Evolutionary conservation across 1,284 basidiomycete genomes (phyloP), one percentile per base, ranked within the genome.

Genomic region (Ceratobasidium sp.): DNA sequence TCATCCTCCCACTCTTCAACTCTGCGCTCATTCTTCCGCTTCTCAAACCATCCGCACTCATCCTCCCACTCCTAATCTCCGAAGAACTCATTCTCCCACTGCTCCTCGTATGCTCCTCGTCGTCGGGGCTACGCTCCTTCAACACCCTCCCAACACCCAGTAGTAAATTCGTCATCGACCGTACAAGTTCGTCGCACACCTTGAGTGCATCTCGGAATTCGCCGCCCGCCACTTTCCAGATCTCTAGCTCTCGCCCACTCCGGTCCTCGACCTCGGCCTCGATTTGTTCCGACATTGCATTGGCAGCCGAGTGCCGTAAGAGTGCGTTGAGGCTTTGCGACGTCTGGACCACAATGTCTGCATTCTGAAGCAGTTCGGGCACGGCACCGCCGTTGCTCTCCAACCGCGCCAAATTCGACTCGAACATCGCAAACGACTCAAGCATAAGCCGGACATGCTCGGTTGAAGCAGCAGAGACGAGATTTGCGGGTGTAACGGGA

Each of bases 181-280:
- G 83, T 0, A 93, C 89, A 53, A 92, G 83, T 79, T 93, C 92
- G 79, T 93, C 92, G 76, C 90, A 90, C 62, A 88, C 85, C 77
- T 90, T 84, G 76, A 91, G 77, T 62, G 87, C 86, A 74, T 94
- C 92, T 48, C 91, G 82, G 78, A 89, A 90, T 74, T 93, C 91
- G 3, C 84, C 85, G 0, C 90, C 89, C 11, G 93, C 86, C 62
- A 84, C 82, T 69, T 86, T 83, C 91, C 91, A 93, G 27, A 92
- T 81, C 73, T 88, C 87, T 2, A 84, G 85, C 29, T 87, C 79
- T 39, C 77, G 80, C 22, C 79, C 79, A 11, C 77, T 81, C 27
- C 79, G 81, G 51, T 80, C 80, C 22, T 83, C 83, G 0, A 93
- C 87, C 79, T 93, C 91, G 0, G 89, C 87, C 54, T 90, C 87